These are phyloP conservation scores for Phylloporus rhodoxanthus DNA, from an alignment of 768 basidiomycete genomes.

Conservation along the genomic window DNA sequence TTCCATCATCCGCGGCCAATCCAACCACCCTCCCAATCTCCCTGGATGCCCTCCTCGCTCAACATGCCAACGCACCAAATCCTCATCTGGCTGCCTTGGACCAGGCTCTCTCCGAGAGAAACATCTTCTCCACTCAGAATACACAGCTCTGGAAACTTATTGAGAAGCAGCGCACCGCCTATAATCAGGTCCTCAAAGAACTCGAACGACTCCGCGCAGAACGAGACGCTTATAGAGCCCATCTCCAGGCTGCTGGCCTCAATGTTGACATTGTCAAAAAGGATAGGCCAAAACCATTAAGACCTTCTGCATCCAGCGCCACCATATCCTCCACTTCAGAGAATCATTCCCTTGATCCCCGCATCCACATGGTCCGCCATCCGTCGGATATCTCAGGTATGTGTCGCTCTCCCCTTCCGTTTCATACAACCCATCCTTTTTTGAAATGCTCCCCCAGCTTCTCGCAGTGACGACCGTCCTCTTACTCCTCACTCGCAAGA, in stretches of 20 bases:
- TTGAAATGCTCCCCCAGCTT: constrained; percentile 3
- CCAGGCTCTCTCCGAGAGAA: constrained; percentile 73
- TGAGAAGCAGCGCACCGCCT: constrained; percentile 84
- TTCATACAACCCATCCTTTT: neutral
- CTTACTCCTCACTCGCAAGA: constrained; percentile 15
- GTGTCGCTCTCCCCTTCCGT: constrained; percentile 1
- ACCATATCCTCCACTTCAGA: constrained; percentile 16
- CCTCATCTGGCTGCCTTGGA: constrained; percentile 62
- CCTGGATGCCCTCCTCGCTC: constrained; percentile 48
- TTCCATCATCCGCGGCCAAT: constrained; percentile 24
- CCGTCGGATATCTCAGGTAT: constrained; percentile 34
- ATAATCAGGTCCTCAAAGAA: constrained; percentile 75
- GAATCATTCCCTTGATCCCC: constrained; percentile 23
- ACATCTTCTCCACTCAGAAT: constrained; percentile 75
- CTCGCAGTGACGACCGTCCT: constrained; percentile 20
- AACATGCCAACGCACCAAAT: constrained; percentile 48
- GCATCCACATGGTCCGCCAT: constrained; percentile 17
- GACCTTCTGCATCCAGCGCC: constrained; percentile 22
- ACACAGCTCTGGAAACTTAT: constrained; percentile 91
- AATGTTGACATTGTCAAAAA: constrained; percentile 37
- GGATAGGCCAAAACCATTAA: constrained; percentile 17
- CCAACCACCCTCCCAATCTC: constrained; percentile 36
- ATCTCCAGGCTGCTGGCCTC: constrained; percentile 28
- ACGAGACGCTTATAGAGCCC: constrained; percentile 55
- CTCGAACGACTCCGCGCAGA: constrained; percentile 79